Percentiles rank a stretch among this genome's conserved stretches.
These are phyloP conservation scores for Paecilomyces dactylethromorphus DNA, from an alignment of 2,329 filamentous ascomycete genomes.

Conservation along the genomic window DNA sequence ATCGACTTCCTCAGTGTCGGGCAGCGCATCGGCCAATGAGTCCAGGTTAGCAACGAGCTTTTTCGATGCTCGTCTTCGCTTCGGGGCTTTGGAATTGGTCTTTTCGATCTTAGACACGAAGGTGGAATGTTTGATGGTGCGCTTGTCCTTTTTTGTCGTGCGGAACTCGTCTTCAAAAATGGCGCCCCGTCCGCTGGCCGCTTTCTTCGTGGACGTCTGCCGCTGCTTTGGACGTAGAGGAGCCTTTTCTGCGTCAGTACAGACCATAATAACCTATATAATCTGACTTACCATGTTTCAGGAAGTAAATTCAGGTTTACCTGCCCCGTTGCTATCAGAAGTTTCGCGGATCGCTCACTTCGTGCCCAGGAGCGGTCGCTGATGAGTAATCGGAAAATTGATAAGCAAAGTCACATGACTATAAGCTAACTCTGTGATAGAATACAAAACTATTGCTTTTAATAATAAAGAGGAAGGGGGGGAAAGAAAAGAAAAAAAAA, in stretches of 20 bases:
- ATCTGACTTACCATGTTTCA: not conserved
- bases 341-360: not conserved
- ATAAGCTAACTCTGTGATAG: no score
- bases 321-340: not conserved
- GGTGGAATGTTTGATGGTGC: conserved; percentile 69
- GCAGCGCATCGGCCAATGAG: conserved; percentile 72
- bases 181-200: conserved; percentile 7
- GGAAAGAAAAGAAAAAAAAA: no score
- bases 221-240: conserved; percentile 3
- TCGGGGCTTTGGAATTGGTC: conserved; percentile 47
- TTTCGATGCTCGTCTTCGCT: conserved; percentile 63
- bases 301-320: not conserved
- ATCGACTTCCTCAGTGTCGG: conserved; percentile 50
- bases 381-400: not conserved
- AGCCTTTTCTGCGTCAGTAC: conserved; percentile 1
- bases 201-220: conserved; percentile 1
- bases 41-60: conserved; percentile 72
- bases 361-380: not conserved
- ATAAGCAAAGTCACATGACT: not conserved
- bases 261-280: not conserved
- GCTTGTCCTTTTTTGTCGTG: conserved; percentile 76
- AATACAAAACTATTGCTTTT: no score
- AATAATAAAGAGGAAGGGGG: no score
- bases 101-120: conserved; percentile 74
- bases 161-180: conserved; percentile 47